Percentiles rank a stretch among this genome's conserved stretches.
Evolutionary conservation across 1,284 basidiomycete genomes (phyloP).

Genomic region (Entoloma clypeatum): DNA sequence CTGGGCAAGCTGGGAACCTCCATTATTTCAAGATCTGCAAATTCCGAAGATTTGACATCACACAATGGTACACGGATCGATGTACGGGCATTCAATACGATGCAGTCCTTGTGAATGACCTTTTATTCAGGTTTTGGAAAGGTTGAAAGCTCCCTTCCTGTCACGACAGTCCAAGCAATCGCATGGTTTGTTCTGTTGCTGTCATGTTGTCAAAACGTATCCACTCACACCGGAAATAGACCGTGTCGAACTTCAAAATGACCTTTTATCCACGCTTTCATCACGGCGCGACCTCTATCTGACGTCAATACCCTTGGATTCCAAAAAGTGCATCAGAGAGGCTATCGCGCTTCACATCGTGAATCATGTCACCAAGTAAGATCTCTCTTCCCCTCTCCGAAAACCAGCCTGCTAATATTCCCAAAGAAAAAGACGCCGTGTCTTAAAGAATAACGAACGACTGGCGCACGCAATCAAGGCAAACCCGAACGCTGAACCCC

Average conservation of each 20-base stretch:
- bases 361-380: conserved; percentile 84
- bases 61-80: conserved; percentile 23
- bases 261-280: conserved; percentile 61
- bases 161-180: conserved; percentile 49
- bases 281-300: conserved; percentile 74
- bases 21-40: conserved; percentile 47
- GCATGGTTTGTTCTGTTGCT: conserved; percentile 39
- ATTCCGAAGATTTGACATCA: conserved; percentile 27
- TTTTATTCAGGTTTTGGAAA: conserved; percentile 52
- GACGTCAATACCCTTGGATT: conserved; percentile 55
- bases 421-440: conserved; percentile 80
- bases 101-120: neutral
- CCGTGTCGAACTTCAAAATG: conserved; percentile 53
- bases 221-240: conserved; percentile 35
- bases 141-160: conserved; percentile 53
- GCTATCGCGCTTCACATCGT: conserved; percentile 72
- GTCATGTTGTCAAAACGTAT: neutral
- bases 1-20: conserved; percentile 54
- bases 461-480: conserved; percentile 65
- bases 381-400: neutral
- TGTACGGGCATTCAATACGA: conserved; percentile 19
- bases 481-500: conserved; percentile 44
- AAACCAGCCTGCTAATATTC: conserved; percentile 15
- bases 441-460: conserved; percentile 95
- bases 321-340: conserved; percentile 55